Base-by-base conservation (phyloP, 768 basidiomycete species). In the Omphalotus guepiniiformis region DNA sequence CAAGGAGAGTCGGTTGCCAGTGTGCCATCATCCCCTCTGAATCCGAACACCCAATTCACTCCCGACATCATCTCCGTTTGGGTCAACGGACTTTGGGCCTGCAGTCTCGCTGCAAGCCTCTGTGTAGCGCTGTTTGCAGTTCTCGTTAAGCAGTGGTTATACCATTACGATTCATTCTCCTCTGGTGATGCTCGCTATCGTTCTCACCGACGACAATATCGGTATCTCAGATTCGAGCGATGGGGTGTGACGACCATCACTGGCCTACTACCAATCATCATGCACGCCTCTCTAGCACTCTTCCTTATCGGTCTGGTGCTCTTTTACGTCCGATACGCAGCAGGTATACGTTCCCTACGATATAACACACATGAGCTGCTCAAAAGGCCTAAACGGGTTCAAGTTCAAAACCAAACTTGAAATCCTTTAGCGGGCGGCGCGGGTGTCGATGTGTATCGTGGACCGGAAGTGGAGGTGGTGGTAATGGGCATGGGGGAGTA, bases 291-390 rank as follows among this genome's bases (percentile, higher is more conserved):
- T 6, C 53, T 56, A 12, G n/a, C 27, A 1, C 40, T 56, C 37
- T 56, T 56, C 41, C 51, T 56, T 41, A 42, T 25, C n/a, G 55
- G 50, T 13, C 35, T 56, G 8, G 36, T 48, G 19, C 30, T 53
- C 18, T 56, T 48, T 22, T 25, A 53, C 6, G 12, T 39, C 11
- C 44, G n/a, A n/a, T n/a, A n/a, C n/a, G n/a, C n/a, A n/a, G n/a
- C n/a, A n/a, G n/a, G n/a, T n/a, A n/a, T n/a, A n/a, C n/a, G n/a
- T n/a, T n/a, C n/a, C n/a, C n/a, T n/a, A n/a, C n/a, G n/a, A n/a
- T n/a, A n/a, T n/a, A n/a, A n/a, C n/a, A n/a, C n/a, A n/a, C n/a
- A n/a, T n/a, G n/a, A n/a, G n/a, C n/a, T n/a, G n/a, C n/a, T n/a
- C n/a, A n/a, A n/a, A n/a, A n/a, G n/a, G n/a, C n/a, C n/a, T n/a